These are phyloP conservation scores for Periconia sp. DNA, from an alignment of 2,329 filamentous ascomycete species.

Conservation along the genomic window DNA sequence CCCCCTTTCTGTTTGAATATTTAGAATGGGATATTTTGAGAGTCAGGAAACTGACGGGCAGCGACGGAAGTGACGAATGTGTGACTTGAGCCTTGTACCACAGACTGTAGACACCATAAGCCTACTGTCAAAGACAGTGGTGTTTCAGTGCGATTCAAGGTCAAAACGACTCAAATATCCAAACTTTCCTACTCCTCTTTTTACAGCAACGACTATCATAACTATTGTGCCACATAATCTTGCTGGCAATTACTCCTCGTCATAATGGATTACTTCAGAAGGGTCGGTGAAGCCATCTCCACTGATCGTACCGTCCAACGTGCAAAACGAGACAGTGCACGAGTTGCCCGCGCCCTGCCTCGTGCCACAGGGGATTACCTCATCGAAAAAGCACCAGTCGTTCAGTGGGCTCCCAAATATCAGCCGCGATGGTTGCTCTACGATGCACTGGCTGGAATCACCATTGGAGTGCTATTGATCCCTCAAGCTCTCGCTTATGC, in stretches of 20 bases:
- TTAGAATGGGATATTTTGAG: not conserved
- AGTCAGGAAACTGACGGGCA: conserved; percentile 1
- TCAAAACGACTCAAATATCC: too few species aligned
- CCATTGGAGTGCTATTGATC: conserved; percentile 76
- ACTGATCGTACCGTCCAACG: conserved; percentile 33
- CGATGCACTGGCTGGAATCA: conserved; percentile 65
- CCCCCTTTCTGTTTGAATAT: not conserved
- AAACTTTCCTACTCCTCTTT: too few species aligned
- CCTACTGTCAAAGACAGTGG: too few species aligned
- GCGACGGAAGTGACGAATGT: not conserved
- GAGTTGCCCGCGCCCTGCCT: conserved; percentile 48
- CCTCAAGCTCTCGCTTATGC: conserved; percentile 96
- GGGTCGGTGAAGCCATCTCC: conserved; percentile 18
- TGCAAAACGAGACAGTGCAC: conserved; percentile 29
- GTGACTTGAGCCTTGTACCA: not conserved
- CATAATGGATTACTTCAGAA: conserved; percentile 27
- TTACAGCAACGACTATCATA: not conserved
- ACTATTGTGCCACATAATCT: not conserved
- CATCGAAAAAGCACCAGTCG: conserved; percentile 62
- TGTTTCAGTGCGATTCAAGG: too few species aligned
- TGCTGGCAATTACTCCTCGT: not conserved
- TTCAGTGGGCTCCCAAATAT: conserved; percentile 65
- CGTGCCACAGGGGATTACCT: conserved; percentile 58
- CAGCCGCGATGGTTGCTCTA: conserved; percentile 62
- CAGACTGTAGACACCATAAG: too few species aligned